Evolutionary conservation across 768 basidiomycete genomes (phyloP).

Genomic region (Lentinus tigrinus): DNA sequence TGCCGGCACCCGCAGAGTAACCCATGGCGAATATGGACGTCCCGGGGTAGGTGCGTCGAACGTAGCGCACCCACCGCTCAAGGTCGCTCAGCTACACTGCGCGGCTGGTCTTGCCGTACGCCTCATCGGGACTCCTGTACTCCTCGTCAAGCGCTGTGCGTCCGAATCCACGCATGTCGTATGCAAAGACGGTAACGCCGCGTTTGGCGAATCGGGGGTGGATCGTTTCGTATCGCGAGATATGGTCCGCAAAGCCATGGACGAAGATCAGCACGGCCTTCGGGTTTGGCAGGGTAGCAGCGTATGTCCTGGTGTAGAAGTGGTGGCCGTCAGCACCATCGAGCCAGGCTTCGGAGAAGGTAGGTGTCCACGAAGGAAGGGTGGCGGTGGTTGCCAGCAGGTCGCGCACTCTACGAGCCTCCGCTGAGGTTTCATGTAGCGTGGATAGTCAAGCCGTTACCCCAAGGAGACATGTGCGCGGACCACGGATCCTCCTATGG

Average conservation of each 20-base stretch:
- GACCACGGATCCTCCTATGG: no score
- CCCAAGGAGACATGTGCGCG: no score
- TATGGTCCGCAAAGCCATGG: conserved; percentile 75
- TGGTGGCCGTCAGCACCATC: conserved; percentile 51
- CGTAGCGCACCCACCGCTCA: conserved; percentile 58
- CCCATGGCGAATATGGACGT: conserved; percentile 67
- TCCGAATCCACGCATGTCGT: conserved; percentile 78
- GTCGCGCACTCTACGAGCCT: no score
- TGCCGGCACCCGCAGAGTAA: conserved; percentile 73
- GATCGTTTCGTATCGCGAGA: conserved; percentile 63
- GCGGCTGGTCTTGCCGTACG: conserved; percentile 61
- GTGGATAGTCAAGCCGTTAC: no score
- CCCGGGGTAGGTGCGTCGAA: conserved; percentile 38
- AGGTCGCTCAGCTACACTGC: conserved; percentile 63
- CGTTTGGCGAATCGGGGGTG: conserved; percentile 52
- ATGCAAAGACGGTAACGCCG: conserved; percentile 63
- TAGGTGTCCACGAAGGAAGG: no score
- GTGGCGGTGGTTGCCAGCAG: no score
- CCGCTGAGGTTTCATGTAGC: no score
- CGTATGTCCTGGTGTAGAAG: conserved; percentile 69
- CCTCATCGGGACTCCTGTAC: conserved; percentile 49
- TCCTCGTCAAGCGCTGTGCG: conserved; percentile 59
- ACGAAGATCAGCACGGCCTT: conserved; percentile 63
- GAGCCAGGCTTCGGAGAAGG: conserved; percentile 53
- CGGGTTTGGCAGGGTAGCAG: conserved; percentile 30